Evolutionary conservation across 768 basidiomycete species (phyloP).

Genomic region (Saitozyma podzolica): DNA sequence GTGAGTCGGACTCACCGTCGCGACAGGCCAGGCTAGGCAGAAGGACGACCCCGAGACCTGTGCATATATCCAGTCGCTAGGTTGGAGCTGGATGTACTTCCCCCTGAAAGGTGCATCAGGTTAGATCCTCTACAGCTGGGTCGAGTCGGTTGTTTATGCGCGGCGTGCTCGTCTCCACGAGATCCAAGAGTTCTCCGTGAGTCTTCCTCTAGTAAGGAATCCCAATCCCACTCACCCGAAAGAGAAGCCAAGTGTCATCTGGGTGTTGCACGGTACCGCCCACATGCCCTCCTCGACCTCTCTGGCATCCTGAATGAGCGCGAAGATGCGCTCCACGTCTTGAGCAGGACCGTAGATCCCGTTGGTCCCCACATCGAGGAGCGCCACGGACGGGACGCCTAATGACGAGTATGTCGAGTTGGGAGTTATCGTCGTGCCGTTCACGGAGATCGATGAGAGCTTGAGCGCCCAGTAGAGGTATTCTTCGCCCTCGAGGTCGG

Average conservation of each 20-base stretch:
- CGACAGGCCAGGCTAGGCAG: too few relatives aligned
- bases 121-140: too few relatives aligned
- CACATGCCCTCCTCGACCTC: conserved; percentile 42
- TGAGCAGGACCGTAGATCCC: conserved; percentile 47
- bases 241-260: conserved; percentile 44
- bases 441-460: conserved; percentile 38
- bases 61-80: too few relatives aligned
- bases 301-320: conserved; percentile 36
- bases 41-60: too few relatives aligned
- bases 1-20: too few relatives aligned
- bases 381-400: conserved; percentile 28
- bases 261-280: conserved; percentile 47
- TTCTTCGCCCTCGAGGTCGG: too few relatives aligned
- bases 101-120: too few relatives aligned
- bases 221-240: conserved; percentile 34
- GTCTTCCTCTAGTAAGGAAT: too few relatives aligned
- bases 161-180: too few relatives aligned
- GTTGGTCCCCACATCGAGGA: conserved; percentile 47
- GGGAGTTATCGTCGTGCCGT: conserved; percentile 38
- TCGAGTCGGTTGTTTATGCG: too few relatives aligned
- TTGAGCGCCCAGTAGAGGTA: conserved; percentile 32
- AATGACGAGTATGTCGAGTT: conserved; percentile 36
- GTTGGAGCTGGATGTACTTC: too few relatives aligned
- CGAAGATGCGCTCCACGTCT: conserved; percentile 44
- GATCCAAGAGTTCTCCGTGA: too few relatives aligned